phyloP scores from a whole-genome alignment of 2,329 filamentous ascomycete species.

The Thielaviopsis cerberus region DNA sequence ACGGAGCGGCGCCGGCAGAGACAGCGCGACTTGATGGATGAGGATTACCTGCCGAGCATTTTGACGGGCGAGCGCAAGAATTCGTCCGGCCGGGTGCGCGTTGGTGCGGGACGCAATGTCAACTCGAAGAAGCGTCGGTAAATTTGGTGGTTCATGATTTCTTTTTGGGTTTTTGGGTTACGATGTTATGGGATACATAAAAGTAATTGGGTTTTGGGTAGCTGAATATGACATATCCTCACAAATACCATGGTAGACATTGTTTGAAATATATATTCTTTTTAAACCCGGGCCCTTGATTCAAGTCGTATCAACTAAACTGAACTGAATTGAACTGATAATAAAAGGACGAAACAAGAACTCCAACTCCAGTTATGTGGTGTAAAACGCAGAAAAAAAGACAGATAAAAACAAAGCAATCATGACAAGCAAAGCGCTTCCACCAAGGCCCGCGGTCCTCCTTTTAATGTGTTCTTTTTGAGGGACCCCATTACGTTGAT shows the following conservation, averaged over 20 bases:
- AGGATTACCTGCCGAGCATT: conserved; percentile 76
- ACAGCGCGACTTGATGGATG: conserved; percentile 77
- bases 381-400: neutral
- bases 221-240: neutral
- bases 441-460: neutral
- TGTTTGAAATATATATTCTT: conserved; percentile 2
- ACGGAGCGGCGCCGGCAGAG: conserved; percentile 46
- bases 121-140: conserved; percentile 36
- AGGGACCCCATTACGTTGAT: neutral
- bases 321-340: neutral
- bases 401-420: conserved; percentile 1
- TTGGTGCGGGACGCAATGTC: conserved; percentile 72
- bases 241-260: neutral
- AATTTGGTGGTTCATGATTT: neutral
- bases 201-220: conserved; percentile 3
- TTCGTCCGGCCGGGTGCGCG: conserved; percentile 47
- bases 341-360: conserved; percentile 8
- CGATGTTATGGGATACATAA: conserved; percentile 9
- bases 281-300: conserved; percentile 10
- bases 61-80: conserved; percentile 58
- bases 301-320: conserved; percentile 10
- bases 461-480: neutral
- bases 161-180: neutral
- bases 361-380: conserved; percentile 12
- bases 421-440: neutral